These are phyloP conservation scores for Grifola frondosa DNA, from an alignment of 1,284 basidiomycete species.

Conservation along the genomic window DNA sequence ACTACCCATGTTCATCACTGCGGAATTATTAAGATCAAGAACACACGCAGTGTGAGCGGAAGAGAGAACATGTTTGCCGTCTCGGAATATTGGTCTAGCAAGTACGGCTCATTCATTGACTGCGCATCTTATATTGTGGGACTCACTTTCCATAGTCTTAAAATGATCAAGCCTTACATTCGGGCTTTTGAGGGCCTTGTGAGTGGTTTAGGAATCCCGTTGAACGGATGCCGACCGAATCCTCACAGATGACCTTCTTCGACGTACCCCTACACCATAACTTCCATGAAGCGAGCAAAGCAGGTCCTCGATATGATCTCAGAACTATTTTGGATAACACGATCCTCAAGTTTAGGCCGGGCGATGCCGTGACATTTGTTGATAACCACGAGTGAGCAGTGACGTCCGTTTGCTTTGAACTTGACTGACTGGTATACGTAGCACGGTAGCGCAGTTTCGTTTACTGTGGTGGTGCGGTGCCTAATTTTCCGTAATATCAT, in stretches of 20 bases:
- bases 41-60: constrained; percentile 43
- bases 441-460: constrained; percentile 47
- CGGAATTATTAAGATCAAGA: constrained; percentile 47
- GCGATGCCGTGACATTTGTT: constrained; percentile 79
- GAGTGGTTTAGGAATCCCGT: constrained; percentile 8
- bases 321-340: constrained; percentile 60
- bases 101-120: constrained; percentile 43
- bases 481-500: constrained; percentile 14
- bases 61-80: constrained; percentile 64
- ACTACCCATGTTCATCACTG: constrained; percentile 38
- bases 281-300: constrained; percentile 63
- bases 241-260: constrained; percentile 66
- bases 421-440: constrained; percentile 22
- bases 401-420: constrained; percentile 25
- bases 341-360: constrained; percentile 55
- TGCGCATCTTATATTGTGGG: neutral
- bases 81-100: constrained; percentile 71
- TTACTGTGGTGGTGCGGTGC: neutral
- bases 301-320: constrained; percentile 62
- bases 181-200: constrained; percentile 64
- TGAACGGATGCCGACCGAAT: neutral
- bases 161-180: constrained; percentile 55
- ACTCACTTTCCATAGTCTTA: constrained; percentile 39
- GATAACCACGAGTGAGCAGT: constrained; percentile 85
- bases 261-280: constrained; percentile 79